Evolutionary conservation across 768 basidiomycete genomes (phyloP).

Genomic region (Royoungia palumana): DNA sequence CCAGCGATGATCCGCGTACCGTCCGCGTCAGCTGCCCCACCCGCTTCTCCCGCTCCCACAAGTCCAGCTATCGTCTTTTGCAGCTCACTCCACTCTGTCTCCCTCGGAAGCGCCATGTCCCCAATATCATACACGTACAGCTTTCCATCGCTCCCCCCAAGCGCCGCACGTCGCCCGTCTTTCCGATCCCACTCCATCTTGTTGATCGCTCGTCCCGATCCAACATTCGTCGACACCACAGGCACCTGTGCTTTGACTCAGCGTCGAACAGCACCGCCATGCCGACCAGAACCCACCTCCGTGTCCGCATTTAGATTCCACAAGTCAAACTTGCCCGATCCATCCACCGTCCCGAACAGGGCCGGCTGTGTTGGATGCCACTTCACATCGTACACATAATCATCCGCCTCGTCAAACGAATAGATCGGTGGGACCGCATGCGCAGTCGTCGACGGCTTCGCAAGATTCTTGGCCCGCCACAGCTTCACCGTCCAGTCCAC

Average conservation of each 20-base stretch:
- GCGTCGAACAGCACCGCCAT: not conserved
- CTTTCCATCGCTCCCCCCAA: slow-evolving; percentile 90
- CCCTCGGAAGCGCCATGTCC: slow-evolving; percentile 82
- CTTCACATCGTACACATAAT: slow-evolving; percentile 97
- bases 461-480: slow-evolving; percentile 80
- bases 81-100: slow-evolving; percentile 91
- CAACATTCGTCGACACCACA: slow-evolving; percentile 79
- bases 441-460: slow-evolving; percentile 65
- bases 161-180: slow-evolving; percentile 83
- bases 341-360: slow-evolving; percentile 89
- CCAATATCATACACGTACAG: slow-evolving; percentile 95
- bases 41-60: slow-evolving; percentile 44
- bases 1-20: slow-evolving; percentile 33
- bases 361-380: slow-evolving; percentile 98
- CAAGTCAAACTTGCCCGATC: slow-evolving; percentile 91
- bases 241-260: slow-evolving; percentile 62
- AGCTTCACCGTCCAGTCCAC: slow-evolving; percentile 99
- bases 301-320: slow-evolving; percentile 98
- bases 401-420: slow-evolving; percentile 96
- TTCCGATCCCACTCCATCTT: slow-evolving; percentile 94
- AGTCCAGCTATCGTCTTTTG: slow-evolving; percentile 82
- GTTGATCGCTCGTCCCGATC: slow-evolving; percentile 82
- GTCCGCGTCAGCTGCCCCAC: slow-evolving; percentile 33
- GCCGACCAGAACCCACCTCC: slow-evolving; percentile 60
- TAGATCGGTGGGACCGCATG: slow-evolving; percentile 68